Evolutionary conservation across 2,329 filamentous ascomycete genomes (phyloP), one percentile per base, ranked within the genome.

Genomic region (Escovopsis weberi): DNA sequence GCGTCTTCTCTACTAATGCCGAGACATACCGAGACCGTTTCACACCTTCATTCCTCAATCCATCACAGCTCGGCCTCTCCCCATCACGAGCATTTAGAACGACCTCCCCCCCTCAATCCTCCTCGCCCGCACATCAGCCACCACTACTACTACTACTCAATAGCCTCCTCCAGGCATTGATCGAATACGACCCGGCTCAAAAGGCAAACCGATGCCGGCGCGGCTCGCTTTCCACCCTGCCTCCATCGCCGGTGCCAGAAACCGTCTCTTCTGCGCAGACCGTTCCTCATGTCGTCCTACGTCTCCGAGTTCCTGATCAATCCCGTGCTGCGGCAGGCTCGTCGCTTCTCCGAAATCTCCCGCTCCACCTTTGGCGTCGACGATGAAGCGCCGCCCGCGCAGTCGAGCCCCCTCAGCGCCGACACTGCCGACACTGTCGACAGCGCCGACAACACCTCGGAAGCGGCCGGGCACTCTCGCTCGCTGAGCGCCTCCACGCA

Each of bases 291-390:
- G 77, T 69, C 72, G 58, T 77, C 70, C 51, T 64, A 80, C 53
- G 75, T 81, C 42, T 72, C 75, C 54, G 73, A 79, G 47, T 79
- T 78, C 56, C 63, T 80, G 52, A 76, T 80, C 59, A 78, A 78
- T 48, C 76, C 78, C 45, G 75, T 80, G 53, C 61, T 80, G 51
- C 74, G 76, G 57, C 76, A 80, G 60, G 77, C 76, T 53, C 74
- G 75, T 48, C 74, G 75, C 48, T 73, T 81, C 54, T 80, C 78
- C 39, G 65, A 67, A 52, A 65, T 66, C 45, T 67, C 65, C 28
- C 59, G 63, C 43, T 55, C 62, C 23, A 62, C 58, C 48, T 51
- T 66, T 51, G 47, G 51, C 53, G 55, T 55, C 49, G 60, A 59
- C 49, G 55, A 55, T 51, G 59, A 59, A 48, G 41, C 36, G 7